Conservation (phyloP, 805 yeast genomes). For the Torulaspora indica region DNA sequence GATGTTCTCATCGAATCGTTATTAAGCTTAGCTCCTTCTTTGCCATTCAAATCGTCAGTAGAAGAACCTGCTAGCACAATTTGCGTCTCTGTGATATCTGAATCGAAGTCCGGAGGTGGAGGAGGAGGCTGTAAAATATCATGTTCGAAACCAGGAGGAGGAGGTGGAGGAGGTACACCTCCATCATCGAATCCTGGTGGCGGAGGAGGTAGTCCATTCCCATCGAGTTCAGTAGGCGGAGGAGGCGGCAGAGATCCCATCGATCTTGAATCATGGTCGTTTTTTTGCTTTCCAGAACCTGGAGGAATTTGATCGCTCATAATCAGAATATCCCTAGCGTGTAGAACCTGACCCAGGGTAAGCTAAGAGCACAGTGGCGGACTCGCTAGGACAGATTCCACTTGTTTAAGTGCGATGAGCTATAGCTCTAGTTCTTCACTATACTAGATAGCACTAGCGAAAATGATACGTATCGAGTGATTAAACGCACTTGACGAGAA, state of each 20-base stretch:
- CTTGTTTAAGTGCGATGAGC: not conserved
- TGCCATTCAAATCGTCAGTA: too few relatives aligned
- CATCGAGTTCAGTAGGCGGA: conserved; percentile 20
- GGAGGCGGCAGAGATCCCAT: conserved; percentile 8
- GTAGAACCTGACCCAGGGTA: not conserved
- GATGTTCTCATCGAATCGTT: not conserved
- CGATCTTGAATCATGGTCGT: conserved; percentile 1
- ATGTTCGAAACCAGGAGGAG: conserved; percentile 17
- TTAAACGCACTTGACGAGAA: too few relatives aligned
- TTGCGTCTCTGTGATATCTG: not conserved
- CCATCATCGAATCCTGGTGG: conserved; percentile 27
- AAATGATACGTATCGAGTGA: too few relatives aligned
- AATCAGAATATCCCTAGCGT: not conserved
- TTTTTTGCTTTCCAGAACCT: conserved; percentile 5
- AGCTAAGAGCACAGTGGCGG: not conserved
- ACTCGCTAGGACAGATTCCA: too few relatives aligned
- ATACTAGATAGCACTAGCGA: too few relatives aligned
- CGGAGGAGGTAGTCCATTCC: conserved; percentile 27
- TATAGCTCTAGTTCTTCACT: not conserved
- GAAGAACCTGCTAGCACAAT: not conserved
- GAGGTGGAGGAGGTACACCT: conserved; percentile 33
- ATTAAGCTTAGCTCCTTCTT: not conserved
- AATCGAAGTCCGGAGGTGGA: conserved; percentile 12
- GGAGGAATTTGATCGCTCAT: conserved; percentile 27
- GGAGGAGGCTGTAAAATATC: conserved; percentile 19